Conservation (phyloP, 768 basidiomycete genomes). For the Rhizopogon roseolus region DNA sequence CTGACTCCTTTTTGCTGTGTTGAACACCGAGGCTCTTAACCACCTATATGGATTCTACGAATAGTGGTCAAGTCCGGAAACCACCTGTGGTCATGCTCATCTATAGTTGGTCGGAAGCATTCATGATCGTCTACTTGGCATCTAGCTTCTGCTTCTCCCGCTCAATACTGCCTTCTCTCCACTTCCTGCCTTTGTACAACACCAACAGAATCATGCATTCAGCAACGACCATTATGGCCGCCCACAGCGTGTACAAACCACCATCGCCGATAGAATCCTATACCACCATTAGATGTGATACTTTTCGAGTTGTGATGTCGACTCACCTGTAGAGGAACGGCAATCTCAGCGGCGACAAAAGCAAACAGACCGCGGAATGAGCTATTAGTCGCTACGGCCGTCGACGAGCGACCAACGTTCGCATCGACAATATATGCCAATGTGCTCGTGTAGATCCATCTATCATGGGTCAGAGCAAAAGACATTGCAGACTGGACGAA, state of each 20-base stretch:
- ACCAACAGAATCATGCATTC: constrained; percentile 54
- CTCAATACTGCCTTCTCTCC: constrained; percentile 50
- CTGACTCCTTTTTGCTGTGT: no score
- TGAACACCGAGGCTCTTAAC: no score
- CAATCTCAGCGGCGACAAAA: constrained; percentile 70
- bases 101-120: not conserved
- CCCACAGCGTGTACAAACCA: constrained; percentile 35
- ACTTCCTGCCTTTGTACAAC: constrained; percentile 50
- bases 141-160: constrained; percentile 27
- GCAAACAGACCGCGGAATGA: constrained; percentile 66
- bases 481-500: not conserved
- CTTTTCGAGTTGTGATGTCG: not conserved
- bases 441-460: constrained; percentile 59
- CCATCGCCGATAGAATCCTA: constrained; percentile 20
- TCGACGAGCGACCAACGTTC: constrained; percentile 76
- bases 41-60: no score
- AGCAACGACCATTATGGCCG: constrained; percentile 47
- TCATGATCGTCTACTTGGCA: not conserved
- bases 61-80: not conserved
- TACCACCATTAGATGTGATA: not conserved
- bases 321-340: constrained; percentile 60
- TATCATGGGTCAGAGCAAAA: constrained; percentile 11
- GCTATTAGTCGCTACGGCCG: constrained; percentile 73
- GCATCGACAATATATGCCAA: constrained; percentile 87
- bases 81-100: not conserved